Base-by-base conservation (phyloP, 805 yeast genomes). In the Yarrowia divulgata region DNA sequence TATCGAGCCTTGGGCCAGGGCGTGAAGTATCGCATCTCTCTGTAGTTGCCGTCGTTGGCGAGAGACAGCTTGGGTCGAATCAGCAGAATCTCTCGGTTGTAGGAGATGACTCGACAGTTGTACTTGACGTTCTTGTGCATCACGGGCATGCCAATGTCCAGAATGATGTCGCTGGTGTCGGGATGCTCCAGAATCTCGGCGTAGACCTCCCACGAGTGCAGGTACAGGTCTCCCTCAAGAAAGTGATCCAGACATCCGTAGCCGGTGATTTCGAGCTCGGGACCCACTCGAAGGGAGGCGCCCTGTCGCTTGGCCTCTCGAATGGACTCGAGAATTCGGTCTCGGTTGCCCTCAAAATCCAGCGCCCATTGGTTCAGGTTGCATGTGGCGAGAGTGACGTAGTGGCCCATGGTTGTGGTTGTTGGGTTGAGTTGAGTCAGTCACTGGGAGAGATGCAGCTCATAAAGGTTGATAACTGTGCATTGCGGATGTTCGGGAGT, bases 351-450 rank as follows among this genome's bases (percentile, higher is more conserved):
- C 78, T 94, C 98, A 78, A 92, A 95, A 78, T 95, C 99, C 68
- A 95, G 83, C 0, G 99, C 97, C 99, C 99, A 95, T 84, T 95
- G 99, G 81, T 95, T 95, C 72, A 95, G 83, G 74, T 93, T 92
- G 79, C 98, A 94, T 0, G 98, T 93, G 0, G 98, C 93, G 45
- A 94, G 81, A 0, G 98, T 94, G 60, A 93, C 88, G 69, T 90
- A 84, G 68, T 91, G 95, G 0, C 96, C 93, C 97, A 93, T 93
- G 34, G 43, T 62, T 16, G 48, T 40, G 19, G 48, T 42, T 12
- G 37, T 57, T 29, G 63, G 40, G 46, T 54, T 35, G 60, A 14
- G 54, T 13, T 18, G 62, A 23, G 29, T 23, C 29, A 23, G 29
- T 23, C 29, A 23, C 29, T 16, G 62, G 29, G 39, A 12, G 40